Evolutionary conservation across 768 basidiomycete species (phyloP).

Genomic region (Leucogyrophana mollusca): DNA sequence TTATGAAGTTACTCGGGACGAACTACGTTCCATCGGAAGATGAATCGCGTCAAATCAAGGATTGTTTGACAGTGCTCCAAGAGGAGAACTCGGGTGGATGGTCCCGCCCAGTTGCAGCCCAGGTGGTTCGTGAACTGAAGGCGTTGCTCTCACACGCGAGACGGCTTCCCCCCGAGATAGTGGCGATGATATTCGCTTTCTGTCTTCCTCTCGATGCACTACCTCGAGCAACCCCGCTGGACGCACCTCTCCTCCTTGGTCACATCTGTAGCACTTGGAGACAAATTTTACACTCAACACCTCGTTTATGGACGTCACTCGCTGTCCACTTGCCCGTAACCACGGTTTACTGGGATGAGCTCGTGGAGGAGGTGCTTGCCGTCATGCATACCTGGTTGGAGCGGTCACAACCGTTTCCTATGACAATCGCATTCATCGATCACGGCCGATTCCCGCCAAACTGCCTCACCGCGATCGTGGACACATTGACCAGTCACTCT

Average conservation of each 20-base stretch:
- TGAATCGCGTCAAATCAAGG: no score
- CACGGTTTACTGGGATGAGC: constrained; percentile 16
- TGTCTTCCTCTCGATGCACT: constrained; percentile 10
- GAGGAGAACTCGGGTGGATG: no score
- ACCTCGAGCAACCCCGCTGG: neutral
- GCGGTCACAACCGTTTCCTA: constrained; percentile 16
- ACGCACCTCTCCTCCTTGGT: constrained; percentile 22
- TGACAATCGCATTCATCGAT: constrained; percentile 25
- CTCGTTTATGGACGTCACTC: constrained; percentile 25
- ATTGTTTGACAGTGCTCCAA: no score
- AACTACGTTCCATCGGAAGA: no score
- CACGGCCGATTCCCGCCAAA: constrained; percentile 24
- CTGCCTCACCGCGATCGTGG: constrained; percentile 16
- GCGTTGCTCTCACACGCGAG: constrained; percentile 13
- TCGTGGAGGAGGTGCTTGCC: constrained; percentile 11
- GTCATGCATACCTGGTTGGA: constrained; percentile 22
- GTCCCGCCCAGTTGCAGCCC: no score
- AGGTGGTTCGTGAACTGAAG: neutral
- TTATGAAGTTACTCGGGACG: no score
- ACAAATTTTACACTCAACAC: constrained; percentile 10
- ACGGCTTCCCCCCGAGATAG: constrained; percentile 37
- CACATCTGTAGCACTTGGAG: constrained; percentile 27
- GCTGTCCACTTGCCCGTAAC: constrained; percentile 21
- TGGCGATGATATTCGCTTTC: constrained; percentile 25
- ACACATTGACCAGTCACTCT: constrained; percentile 6